These are phyloP conservation scores for Hirschfeldia incana DNA, from an alignment of 345 rosid species.

Conservation along the genomic window DNA sequence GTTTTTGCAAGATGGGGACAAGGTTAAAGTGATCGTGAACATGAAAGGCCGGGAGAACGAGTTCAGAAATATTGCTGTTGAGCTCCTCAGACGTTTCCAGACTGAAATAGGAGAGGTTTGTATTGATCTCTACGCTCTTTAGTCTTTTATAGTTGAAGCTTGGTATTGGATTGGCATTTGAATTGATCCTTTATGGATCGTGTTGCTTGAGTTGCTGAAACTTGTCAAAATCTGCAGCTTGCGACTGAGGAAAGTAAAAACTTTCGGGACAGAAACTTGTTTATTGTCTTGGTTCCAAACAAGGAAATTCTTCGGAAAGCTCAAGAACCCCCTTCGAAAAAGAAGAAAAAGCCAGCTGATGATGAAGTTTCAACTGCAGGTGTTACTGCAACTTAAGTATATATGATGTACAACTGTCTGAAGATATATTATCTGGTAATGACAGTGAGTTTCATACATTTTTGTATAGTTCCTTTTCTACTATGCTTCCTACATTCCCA, in stretches of 20 bases:
- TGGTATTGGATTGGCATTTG: neutral
- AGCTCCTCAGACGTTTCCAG: slow-evolving; percentile 79
- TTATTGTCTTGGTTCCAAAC: slow-evolving; percentile 78
- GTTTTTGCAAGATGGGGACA: slow-evolving; percentile 89
- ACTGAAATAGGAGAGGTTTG: slow-evolving; percentile 87
- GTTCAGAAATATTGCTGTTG: slow-evolving; percentile 86
- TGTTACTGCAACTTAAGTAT: slow-evolving; percentile 18
- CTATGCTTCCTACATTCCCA: slow-evolving; percentile 8
- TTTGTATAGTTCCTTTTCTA: slow-evolving; percentile 24
- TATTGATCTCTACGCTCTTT: neutral
- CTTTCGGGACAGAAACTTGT: slow-evolving; percentile 56
- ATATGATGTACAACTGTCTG: slow-evolving; percentile 21
- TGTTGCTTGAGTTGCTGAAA: slow-evolving; percentile 5
- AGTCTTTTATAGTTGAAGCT: neutral
- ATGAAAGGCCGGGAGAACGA: slow-evolving; percentile 93
- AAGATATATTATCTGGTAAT: neutral
- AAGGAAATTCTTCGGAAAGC: slow-evolving; percentile 65
- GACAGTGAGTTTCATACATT: slow-evolving; percentile 10
- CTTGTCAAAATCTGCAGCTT: slow-evolving; percentile 52
- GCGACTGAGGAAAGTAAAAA: slow-evolving; percentile 85
- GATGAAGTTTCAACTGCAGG: slow-evolving; percentile 60
- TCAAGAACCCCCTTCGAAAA: slow-evolving; percentile 63
- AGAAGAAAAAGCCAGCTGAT: slow-evolving; percentile 51
- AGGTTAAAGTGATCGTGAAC: slow-evolving; percentile 89
- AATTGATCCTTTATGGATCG: neutral